Conservation (phyloP, 1,284 basidiomycete species). For the Pseudozyma sp. region DNA sequence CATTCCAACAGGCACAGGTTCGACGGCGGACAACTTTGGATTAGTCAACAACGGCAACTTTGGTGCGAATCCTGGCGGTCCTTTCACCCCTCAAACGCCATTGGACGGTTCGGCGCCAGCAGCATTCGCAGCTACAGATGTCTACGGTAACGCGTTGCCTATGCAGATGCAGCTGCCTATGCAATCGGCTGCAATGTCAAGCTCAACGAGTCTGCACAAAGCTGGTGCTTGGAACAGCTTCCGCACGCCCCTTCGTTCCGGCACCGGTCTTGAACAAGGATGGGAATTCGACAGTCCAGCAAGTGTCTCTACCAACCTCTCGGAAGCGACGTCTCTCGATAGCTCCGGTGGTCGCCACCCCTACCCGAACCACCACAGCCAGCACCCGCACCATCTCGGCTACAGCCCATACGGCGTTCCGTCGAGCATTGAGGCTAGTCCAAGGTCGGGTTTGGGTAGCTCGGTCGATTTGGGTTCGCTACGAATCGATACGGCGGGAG, state of each 20-base stretch:
- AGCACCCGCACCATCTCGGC: conserved; percentile 18
- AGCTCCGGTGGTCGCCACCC: conserved; percentile 5
- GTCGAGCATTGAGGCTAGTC: conserved; percentile 37
- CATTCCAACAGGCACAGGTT: conserved; percentile 28
- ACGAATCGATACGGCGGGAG: conserved; percentile 28
- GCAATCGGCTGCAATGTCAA: conserved; percentile 18
- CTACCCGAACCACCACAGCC: too few relatives aligned
- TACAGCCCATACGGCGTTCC: conserved; percentile 37
- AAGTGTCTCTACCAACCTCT: conserved; percentile 36
- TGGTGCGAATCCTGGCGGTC: conserved; percentile 3
- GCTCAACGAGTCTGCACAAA: conserved; percentile 16
- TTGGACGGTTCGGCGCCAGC: conserved; percentile 5
- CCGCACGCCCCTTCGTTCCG: conserved; percentile 19
- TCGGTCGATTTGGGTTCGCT: conserved; percentile 39
- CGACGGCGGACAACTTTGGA: conserved; percentile 44
- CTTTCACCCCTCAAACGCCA: conserved; percentile 3
- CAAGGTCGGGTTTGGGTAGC: conserved; percentile 27
- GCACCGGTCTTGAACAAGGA: conserved; percentile 8
- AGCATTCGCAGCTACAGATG: conserved; percentile 3
- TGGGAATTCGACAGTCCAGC: conserved; percentile 52
- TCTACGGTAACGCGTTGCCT: conserved; percentile 20
- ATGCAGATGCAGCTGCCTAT: conserved; percentile 31
- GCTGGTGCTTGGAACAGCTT: conserved; percentile 29
- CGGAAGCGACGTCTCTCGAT: conserved; percentile 36
- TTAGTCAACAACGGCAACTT: conserved; percentile 6